phyloP scores from a whole-genome alignment of 2,329 filamentous ascomycete species.

The Aspergillus luchuensis region DNA sequence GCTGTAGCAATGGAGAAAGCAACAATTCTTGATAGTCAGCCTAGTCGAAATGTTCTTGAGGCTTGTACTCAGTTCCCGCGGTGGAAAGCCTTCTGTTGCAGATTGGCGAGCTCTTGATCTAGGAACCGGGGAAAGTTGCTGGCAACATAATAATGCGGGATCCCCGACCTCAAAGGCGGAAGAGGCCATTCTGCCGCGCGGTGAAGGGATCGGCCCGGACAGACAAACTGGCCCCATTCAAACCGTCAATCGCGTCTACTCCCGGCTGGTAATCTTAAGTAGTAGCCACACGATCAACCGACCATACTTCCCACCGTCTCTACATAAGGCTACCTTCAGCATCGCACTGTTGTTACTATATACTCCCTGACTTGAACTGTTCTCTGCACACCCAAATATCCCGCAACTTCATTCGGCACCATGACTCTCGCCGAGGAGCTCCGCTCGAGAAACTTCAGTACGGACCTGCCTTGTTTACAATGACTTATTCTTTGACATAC shows the following conservation, averaged over 20 bases:
- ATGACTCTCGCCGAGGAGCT: slow-evolving; percentile 67
- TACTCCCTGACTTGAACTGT: neutral
- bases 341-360: neutral
- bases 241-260: slow-evolving; percentile 23
- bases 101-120: neutral
- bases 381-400: neutral
- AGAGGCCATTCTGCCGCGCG: slow-evolving; percentile 25
- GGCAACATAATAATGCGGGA: slow-evolving; percentile 1
- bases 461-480: slow-evolving; percentile 34
- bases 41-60: neutral
- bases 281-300: neutral
- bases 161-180: slow-evolving; percentile 1
- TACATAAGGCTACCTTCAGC: neutral
- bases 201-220: slow-evolving; percentile 26
- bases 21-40: neutral
- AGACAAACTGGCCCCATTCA: slow-evolving; percentile 26
- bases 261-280: neutral
- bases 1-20: neutral
- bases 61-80: neutral
- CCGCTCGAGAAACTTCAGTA: slow-evolving; percentile 67
- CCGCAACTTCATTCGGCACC: slow-evolving; percentile 18
- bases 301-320: neutral
- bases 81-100: neutral
- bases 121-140: neutral
- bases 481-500: slow-evolving; percentile 20